Evolutionary conservation across 1,139 yeast genomes (phyloP).

Genomic region (Wickerhamomyces sp.): DNA sequence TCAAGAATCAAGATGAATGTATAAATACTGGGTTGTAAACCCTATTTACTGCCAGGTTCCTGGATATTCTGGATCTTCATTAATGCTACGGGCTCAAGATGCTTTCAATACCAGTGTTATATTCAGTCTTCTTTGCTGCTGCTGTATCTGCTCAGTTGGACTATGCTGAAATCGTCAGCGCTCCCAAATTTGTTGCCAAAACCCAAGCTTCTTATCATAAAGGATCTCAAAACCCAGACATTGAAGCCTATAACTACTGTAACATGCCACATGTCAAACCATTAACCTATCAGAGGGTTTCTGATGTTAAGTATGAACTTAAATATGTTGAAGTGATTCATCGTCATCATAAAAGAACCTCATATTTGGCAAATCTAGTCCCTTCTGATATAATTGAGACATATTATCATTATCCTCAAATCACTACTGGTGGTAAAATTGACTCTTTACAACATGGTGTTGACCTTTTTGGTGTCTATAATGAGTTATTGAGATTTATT

Average conservation of each 20-base stretch:
- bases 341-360: conserved; percentile 37
- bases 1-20: too few relatives aligned
- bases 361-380: conserved; percentile 30
- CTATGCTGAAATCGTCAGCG: conserved; percentile 11
- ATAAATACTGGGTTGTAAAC: too few relatives aligned
- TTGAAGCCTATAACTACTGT: conserved; percentile 35
- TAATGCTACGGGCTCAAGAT: background rate
- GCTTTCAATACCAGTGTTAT: background rate
- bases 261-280: conserved; percentile 37
- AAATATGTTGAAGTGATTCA: conserved; percentile 34
- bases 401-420: conserved; percentile 31
- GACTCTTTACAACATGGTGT: conserved; percentile 34
- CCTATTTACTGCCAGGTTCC: too few relatives aligned
- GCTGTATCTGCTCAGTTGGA: conserved; percentile 1
- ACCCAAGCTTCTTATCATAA: conserved; percentile 26
- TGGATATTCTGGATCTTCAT: too few relatives aligned
- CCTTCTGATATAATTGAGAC: conserved; percentile 28
- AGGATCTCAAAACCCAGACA: conserved; percentile 25
- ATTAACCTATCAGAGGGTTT: conserved; percentile 21
- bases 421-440: conserved; percentile 32
- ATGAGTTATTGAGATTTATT: conserved; percentile 26
- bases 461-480: conserved; percentile 31
- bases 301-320: conserved; percentile 23
- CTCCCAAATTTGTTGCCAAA: conserved; percentile 12
- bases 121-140: conserved; percentile 4